Evolutionary conservation across 2,329 filamentous ascomycete genomes (phyloP).

Genomic region (Hypomyces rosellus): DNA sequence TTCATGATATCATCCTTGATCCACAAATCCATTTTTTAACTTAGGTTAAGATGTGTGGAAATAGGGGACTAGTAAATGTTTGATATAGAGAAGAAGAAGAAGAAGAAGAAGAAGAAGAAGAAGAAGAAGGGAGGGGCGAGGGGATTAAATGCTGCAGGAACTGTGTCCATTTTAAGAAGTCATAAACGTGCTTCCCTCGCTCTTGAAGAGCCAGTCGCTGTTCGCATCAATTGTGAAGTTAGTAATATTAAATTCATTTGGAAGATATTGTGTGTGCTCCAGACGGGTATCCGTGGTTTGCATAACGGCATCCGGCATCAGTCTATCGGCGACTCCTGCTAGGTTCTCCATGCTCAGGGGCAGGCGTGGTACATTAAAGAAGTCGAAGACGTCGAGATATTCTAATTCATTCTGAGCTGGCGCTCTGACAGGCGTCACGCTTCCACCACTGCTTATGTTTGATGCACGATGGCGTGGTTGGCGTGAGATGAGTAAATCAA

Average conservation of each 20-base stretch:
- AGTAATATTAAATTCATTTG: constrained; percentile 68
- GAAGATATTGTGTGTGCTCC: constrained; percentile 16
- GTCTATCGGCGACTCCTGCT: constrained; percentile 14
- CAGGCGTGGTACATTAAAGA: constrained; percentile 83
- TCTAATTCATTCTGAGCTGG: constrained; percentile 79
- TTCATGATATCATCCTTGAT: too few species aligned
- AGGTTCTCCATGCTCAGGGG: constrained; percentile 39
- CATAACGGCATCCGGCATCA: constrained; percentile 19
- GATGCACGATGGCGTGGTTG: constrained; percentile 53
- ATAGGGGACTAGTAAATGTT: too few species aligned
- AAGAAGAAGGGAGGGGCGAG: too few species aligned
- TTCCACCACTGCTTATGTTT: constrained; percentile 40
- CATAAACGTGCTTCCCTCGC: constrained; percentile 30
- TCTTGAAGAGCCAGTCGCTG: constrained; percentile 68
- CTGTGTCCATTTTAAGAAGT: constrained; percentile 3
- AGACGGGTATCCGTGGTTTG: constrained; percentile 22
- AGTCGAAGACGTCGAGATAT: constrained; percentile 88
- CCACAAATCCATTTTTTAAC: too few species aligned
- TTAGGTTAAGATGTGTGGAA: too few species aligned
- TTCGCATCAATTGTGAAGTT: constrained; percentile 71
- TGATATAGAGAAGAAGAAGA: too few species aligned
- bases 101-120: too few species aligned
- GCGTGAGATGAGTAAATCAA: constrained; percentile 81
- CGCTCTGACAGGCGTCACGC: constrained; percentile 56
- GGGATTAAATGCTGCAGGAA: not conserved